A percentile compares a stretch with the other conserved stretches of the same genome.
Conservation (phyloP, 2,329 filamentous ascomycete genomes). For the Ophiostoma montium region DNA sequence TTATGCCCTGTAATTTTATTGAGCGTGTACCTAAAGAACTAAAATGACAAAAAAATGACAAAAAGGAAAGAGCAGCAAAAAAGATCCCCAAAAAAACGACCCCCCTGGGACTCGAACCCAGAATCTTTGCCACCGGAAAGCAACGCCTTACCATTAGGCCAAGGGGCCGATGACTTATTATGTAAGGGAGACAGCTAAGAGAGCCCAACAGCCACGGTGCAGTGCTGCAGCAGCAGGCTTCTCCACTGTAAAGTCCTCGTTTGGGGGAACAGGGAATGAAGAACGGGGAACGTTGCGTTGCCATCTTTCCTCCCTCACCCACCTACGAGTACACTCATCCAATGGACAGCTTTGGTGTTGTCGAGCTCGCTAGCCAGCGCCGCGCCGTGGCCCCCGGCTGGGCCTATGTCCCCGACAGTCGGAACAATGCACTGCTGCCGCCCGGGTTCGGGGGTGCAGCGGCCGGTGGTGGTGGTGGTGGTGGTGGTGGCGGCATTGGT, state of each 20-base stretch:
- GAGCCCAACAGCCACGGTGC: background rate
- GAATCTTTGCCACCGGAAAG: slow-evolving; percentile 4
- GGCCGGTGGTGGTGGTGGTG: slow-evolving; percentile 23
- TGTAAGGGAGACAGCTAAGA: background rate
- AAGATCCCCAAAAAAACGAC: background rate
- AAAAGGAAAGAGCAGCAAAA: background rate
- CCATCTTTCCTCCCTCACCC: background rate
- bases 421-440: slow-evolving; percentile 16
- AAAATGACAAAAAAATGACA: background rate
- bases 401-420: slow-evolving; percentile 72
- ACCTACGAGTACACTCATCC: slow-evolving; percentile 6
- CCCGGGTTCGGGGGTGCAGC: slow-evolving; percentile 27
- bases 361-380: slow-evolving; percentile 62
- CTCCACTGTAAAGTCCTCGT: too few relatives aligned
- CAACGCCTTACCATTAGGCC: slow-evolving; percentile 4
- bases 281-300: too few relatives aligned
- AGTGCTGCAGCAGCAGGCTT: background rate
- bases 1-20: too few relatives aligned
- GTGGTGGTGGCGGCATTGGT: slow-evolving; percentile 37
- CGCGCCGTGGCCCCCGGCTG: slow-evolving; percentile 68
- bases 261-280: too few relatives aligned
- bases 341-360: slow-evolving; percentile 62
- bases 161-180: slow-evolving; percentile 1
- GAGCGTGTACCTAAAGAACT: too few relatives aligned
- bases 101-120: slow-evolving; percentile 4